Base-by-base conservation (phyloP, 768 basidiomycete genomes). In the Inosperma sp. region DNA sequence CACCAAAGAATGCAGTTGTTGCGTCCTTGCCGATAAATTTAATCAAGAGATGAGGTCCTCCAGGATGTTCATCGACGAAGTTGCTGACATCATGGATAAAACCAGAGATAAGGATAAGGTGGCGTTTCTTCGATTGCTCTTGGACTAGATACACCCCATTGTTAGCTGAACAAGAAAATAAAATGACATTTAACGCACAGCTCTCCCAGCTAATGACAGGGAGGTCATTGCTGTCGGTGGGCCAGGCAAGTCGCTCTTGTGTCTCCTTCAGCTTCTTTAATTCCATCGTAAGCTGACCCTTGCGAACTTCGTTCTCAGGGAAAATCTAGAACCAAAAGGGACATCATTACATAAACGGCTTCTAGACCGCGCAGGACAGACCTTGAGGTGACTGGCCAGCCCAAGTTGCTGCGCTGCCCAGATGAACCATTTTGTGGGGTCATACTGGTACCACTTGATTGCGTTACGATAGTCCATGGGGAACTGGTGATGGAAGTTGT, bases 381-480 rank as follows among this genome's bases (percentile, higher is more conserved):
- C 75, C 74, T 86, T 86, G 54, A 89, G 76, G 64, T 87, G 84
- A 36, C 77, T 77, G 17, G 86, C 85, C 37, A 86, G 76, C 22
- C 88, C 86, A 39, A 90, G 16, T 53, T 71, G 56, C 49, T 79
- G 64, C 70, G 77, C 78, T 9, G 69, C 68, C 72, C 74, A 77
- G 70, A 92, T 93, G 73, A 91, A 88, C 91, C 91, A 93, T 67
- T 93, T 93, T 29, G 90, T 93, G 8, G 90, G 91, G 64, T 92
- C 89, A 62, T 92, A 93, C 64, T 93, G 89, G 68, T 88, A 89
- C 89, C 89, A 92, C 68, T 77, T 91, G 76, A 95, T 92, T 50
- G 93, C 93, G 62, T 95, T 95, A 21, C 93, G 81, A 74, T 93
- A 97, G 68, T 97, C 93, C 88, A 92, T 92, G 6, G 93, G 93